Conservation (phyloP, 1,284 basidiomycete genomes). For the Trichosporon faecale region DNA sequence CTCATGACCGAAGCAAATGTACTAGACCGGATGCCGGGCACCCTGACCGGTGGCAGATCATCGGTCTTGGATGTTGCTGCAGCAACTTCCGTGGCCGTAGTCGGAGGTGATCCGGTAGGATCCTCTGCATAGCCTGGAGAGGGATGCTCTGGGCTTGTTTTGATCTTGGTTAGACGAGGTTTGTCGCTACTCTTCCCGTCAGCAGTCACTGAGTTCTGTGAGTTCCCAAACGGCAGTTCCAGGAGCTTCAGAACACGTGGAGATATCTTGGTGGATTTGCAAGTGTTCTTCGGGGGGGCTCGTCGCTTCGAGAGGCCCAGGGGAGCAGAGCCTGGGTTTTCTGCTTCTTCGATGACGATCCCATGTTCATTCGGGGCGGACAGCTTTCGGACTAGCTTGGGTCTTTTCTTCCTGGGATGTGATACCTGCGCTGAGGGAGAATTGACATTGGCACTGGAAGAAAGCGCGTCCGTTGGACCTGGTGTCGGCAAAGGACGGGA, state of each 20-base stretch:
- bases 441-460: background rate
- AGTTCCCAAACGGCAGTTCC: background rate
- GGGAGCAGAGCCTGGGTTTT: background rate
- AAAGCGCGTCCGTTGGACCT: too few species aligned
- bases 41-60: background rate
- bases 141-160: background rate
- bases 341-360: background rate
- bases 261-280: background rate
- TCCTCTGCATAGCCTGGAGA: background rate
- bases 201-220: background rate
- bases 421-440: background rate
- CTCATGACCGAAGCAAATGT: slow-evolving; percentile 32
- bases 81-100: background rate
- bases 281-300: background rate
- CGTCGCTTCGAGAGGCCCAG: background rate
- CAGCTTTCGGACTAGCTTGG: background rate
- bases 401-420: background rate
- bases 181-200: background rate
- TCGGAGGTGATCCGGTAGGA: background rate
- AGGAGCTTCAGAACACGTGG: background rate
- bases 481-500: background rate
- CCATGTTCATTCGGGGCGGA: background rate
- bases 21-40: slow-evolving; percentile 25
- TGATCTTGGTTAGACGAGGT: background rate
- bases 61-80: background rate